Base-by-base conservation (phyloP, 192 early-diverging fungal genomes). In the Gigaspora rosea region DNA sequence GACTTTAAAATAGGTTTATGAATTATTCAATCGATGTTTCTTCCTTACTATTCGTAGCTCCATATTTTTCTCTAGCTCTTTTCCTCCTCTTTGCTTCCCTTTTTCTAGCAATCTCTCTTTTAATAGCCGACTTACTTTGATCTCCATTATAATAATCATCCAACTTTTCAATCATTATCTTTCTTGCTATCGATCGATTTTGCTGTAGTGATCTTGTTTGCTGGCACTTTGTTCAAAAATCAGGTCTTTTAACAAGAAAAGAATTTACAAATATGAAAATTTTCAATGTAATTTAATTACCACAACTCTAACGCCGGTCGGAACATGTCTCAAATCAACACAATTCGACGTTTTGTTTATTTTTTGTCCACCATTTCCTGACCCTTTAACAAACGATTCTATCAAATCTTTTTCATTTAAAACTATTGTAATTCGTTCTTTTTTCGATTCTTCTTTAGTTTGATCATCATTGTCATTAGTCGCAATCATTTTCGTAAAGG, bases 331-430 rank as follows among this genome's bases (percentile, higher is more conserved):
- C 8, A 94, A 81, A 72, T 92, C 89, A 2, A 93, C 92, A 69
- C 92, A 92, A 64, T 84, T 91, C 64, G 87, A 89, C 7, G 91
- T 89, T 71, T 92, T 94, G 82, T 94, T 94, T 54, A 94, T 87
- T 77, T 92, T 92, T 77, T 94, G 93, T 0, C 93, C 93, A 47
- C 93, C 93, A 65, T 90, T 91, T 22, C 93, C 93, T 61, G 91
- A 90, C 8, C 93, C 93, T 16, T 90, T 91, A 52, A 93, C 86
- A 79, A 92, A 92, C 11, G 86, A 89, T 72, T 94, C 93, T 46
- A 88, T 85, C n/a, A 94, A 83, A 51, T 94, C 92, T 2, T 86
- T 81, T 20, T 91, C 91, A 56, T 87, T 79, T 8, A 93, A 80
- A 18, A 88, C 76, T 54, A 93, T 86, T 63, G 84, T 15, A 32